Evolutionary conservation across 2,329 filamentous ascomycete species (phyloP).

Genomic region (Colletotrichum aenigma): DNA sequence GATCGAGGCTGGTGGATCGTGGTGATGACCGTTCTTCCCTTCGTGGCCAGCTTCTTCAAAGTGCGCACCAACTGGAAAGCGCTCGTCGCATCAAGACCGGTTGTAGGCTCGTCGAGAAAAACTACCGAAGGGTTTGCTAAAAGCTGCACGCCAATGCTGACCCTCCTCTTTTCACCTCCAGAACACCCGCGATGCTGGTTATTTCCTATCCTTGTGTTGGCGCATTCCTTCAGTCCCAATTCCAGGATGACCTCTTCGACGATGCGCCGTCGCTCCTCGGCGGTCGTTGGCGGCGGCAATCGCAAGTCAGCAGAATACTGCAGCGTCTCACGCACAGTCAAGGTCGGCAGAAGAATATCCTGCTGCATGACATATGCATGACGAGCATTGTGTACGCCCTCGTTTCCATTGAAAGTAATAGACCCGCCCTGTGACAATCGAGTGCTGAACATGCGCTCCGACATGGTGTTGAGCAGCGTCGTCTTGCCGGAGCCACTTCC

Average conservation of each 20-base stretch:
- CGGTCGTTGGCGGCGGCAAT: constrained; percentile 65
- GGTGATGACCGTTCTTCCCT: constrained; percentile 73
- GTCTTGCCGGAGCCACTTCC: constrained; percentile 78
- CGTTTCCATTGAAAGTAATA: constrained; percentile 64
- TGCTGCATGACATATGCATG: constrained; percentile 79
- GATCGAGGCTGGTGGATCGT: constrained; percentile 81
- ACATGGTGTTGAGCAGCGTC: constrained; percentile 72
- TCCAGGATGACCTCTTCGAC: constrained; percentile 81
- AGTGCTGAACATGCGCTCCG: constrained; percentile 67
- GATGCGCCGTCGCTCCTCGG: constrained; percentile 62
- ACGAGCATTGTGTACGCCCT: constrained; percentile 57
- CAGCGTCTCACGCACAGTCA: constrained; percentile 79
- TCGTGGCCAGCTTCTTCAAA: constrained; percentile 68
- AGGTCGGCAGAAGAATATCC: constrained; percentile 72
- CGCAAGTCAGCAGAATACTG: constrained; percentile 75
- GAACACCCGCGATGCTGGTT: constrained; percentile 76
- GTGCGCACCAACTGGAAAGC: constrained; percentile 76
- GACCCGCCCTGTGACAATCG: constrained; percentile 56
- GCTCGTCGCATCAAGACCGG: constrained; percentile 77
- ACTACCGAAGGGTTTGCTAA: constrained; percentile 79
- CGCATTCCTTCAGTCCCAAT: constrained; percentile 77
- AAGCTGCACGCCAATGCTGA: constrained; percentile 79
- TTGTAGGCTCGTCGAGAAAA: constrained; percentile 81
- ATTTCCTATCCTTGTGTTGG: constrained; percentile 75
- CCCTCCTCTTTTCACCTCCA: constrained; percentile 78